Conservation (phyloP, 441 rosid genomes). For the Kokia cookei region DNA sequence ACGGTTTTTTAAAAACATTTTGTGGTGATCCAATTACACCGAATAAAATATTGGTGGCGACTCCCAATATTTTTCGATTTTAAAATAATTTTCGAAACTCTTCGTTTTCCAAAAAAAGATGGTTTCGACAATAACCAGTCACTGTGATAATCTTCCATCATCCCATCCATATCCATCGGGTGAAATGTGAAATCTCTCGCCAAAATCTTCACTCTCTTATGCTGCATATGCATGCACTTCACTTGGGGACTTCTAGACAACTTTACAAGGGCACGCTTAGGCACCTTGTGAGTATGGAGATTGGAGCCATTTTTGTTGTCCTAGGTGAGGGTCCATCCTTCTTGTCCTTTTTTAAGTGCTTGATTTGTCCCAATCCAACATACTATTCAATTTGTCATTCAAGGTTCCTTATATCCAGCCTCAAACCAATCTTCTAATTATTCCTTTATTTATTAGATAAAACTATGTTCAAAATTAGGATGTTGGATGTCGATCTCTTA, state of each 20-base stretch:
- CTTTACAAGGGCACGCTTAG: neutral
- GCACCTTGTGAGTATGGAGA: neutral
- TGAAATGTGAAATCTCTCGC: neutral
- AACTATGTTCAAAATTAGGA: too few species aligned
- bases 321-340: neutral
- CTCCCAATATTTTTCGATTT: too few species aligned
- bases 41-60: too few species aligned
- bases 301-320: neutral
- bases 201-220: neutral
- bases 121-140: too few species aligned
- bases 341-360: neutral
- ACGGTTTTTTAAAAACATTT: too few species aligned
- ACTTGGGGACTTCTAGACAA: neutral
- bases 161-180: neutral
- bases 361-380: conserved; percentile 1
- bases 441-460: too few species aligned
- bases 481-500: too few species aligned
- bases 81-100: too few species aligned
- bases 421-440: neutral
- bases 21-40: too few species aligned
- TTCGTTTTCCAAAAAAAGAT: too few species aligned
- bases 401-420: neutral
- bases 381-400: neutral
- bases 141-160: neutral
- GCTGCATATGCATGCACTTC: neutral